These are phyloP conservation scores for Falciphora oryzae DNA, from an alignment of 2,329 filamentous ascomycete species.

Conservation along the genomic window DNA sequence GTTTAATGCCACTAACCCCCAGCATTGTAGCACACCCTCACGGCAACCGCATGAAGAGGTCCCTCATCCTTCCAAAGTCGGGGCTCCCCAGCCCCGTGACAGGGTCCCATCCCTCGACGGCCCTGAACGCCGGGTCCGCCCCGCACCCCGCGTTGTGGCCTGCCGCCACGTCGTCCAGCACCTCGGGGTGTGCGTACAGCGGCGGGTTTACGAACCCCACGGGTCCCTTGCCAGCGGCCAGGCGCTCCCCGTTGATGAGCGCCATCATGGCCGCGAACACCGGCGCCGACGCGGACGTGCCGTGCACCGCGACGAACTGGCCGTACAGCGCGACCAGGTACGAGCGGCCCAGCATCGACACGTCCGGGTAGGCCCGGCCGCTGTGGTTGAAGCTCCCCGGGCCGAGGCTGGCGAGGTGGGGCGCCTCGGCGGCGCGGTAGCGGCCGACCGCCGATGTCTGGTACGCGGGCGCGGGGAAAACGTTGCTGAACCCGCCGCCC, in stretches of 20 bases:
- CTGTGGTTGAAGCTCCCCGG: slow-evolving; percentile 31
- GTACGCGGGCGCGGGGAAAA: slow-evolving; percentile 34
- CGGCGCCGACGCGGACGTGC: slow-evolving; percentile 46
- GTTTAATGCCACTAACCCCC: too few species aligned
- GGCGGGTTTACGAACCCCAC: slow-evolving; percentile 48
- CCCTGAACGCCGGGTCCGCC: background rate
- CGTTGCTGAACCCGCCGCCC: slow-evolving; percentile 40
- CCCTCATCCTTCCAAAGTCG: slow-evolving; percentile 4
- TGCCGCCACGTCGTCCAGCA: background rate
- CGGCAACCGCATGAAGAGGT: background rate
- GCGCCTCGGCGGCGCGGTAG: background rate
- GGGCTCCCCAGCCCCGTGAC: slow-evolving; percentile 7
- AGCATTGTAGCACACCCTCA: too few species aligned
- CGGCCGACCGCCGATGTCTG: slow-evolving; percentile 11
- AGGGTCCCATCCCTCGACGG: slow-evolving; percentile 4
- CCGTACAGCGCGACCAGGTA: slow-evolving; percentile 29
- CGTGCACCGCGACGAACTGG: too few species aligned
- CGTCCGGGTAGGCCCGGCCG: slow-evolving; percentile 44
- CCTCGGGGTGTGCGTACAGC: slow-evolving; percentile 28
- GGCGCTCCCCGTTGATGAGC: slow-evolving; percentile 46
- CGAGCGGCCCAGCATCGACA: slow-evolving; percentile 41
- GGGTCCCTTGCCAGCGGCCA: slow-evolving; percentile 39
- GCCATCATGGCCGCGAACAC: slow-evolving; percentile 47
- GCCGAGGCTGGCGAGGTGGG: background rate
- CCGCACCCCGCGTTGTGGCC: background rate